Conservation (phyloP, 768 basidiomycete genomes). For the Termitomyces eurrhizus region DNA sequence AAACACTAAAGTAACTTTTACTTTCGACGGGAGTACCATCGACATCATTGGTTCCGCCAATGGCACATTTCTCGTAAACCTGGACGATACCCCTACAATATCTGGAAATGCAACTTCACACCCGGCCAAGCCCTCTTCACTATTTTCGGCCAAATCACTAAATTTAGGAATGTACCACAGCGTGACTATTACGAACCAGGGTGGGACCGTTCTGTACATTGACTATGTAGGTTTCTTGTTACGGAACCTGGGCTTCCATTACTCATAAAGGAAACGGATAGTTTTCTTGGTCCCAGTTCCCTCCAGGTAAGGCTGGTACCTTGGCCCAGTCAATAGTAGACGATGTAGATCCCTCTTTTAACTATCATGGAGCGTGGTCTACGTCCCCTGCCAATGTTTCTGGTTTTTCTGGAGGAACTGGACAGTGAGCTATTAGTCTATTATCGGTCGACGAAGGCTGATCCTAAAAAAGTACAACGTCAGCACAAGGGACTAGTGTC, state of each 20-base stretch:
- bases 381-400: not conserved
- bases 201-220: not conserved
- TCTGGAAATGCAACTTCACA: not conserved
- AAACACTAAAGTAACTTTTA: not conserved
- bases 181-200: not conserved
- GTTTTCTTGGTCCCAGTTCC: conserved; percentile 1
- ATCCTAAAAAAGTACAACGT: not conserved
- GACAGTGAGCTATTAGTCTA: not conserved
- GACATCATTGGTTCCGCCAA: not conserved
- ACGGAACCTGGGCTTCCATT: not conserved
- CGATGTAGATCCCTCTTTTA: not conserved
- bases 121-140: not conserved
- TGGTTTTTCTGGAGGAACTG: not conserved
- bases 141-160: not conserved
- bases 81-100: not conserved
- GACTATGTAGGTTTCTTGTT: conserved; percentile 2
- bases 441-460: not conserved
- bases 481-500: not conserved
- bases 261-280: not conserved
- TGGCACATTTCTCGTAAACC: not conserved
- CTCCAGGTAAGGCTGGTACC: not conserved
- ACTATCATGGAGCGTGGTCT: not conserved
- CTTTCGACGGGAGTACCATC: not conserved
- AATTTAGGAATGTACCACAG: not conserved
- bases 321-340: not conserved